Conservation (phyloP, 192 early-diverging fungal species). For the Podila epigama region DNA sequence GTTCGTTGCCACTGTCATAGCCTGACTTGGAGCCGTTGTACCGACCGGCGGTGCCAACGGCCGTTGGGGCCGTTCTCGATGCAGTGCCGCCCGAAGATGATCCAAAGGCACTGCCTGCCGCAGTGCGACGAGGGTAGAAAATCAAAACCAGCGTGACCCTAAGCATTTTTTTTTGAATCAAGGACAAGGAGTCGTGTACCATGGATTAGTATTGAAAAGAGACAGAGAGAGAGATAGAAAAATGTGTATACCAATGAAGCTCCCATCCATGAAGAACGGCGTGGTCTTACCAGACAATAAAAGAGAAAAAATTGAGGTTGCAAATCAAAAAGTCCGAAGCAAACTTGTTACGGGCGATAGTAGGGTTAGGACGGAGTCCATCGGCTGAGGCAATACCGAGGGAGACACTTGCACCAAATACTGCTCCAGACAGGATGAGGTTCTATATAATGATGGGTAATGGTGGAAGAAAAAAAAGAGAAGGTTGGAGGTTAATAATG, state of each 20-base stretch:
- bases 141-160: conserved; percentile 5
- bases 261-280: no score
- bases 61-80: conserved; percentile 5
- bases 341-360: conserved; percentile 2
- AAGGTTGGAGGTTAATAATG: no score
- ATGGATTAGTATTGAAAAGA: no score
- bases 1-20: background rate
- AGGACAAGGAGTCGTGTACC: background rate
- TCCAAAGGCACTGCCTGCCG: conserved; percentile 5
- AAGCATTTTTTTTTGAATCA: background rate
- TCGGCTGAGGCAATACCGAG: conserved; percentile 1
- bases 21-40: background rate
- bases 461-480: background rate
- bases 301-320: background rate
- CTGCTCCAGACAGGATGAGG: background rate
- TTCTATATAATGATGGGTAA: no score
- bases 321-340: background rate
- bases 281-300: background rate
- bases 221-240: no score
- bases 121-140: conserved; percentile 1
- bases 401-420: background rate
- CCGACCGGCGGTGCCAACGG: background rate
- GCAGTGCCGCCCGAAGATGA: conserved; percentile 5
- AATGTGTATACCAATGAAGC: no score
- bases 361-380: background rate